Percentiles rank a stretch among this genome's conserved stretches.
These are phyloP conservation scores for Dichomitus squalens DNA, from an alignment of 1,284 basidiomycete genomes.

Conservation along the genomic window DNA sequence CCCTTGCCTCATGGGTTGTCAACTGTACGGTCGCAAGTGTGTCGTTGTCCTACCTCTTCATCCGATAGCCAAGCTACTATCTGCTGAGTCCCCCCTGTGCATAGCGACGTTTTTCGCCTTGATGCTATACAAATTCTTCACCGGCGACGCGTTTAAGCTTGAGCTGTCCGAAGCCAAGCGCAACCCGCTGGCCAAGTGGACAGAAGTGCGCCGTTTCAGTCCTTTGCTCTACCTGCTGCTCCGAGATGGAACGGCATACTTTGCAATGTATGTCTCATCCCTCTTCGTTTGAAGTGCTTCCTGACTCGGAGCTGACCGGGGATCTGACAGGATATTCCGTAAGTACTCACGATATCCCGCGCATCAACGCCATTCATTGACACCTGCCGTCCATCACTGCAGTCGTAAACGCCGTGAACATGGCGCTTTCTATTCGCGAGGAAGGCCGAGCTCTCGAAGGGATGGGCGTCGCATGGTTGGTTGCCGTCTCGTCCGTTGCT, in stretches of 20 bases:
- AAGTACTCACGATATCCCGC: not conserved
- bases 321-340: slow-evolving; percentile 3
- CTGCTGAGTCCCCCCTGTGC: not conserved
- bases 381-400: not conserved
- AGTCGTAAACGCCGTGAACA: slow-evolving; percentile 5
- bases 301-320: too few species aligned
- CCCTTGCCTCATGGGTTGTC: slow-evolving; percentile 3
- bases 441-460: slow-evolving; percentile 8
- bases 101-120: not conserved
- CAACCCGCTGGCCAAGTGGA: slow-evolving; percentile 4
- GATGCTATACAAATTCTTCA: slow-evolving; percentile 9
- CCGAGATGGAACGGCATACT: slow-evolving; percentile 4
- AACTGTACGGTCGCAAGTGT: slow-evolving; percentile 5
- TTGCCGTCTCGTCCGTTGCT: slow-evolving; percentile 6
- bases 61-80: not conserved
- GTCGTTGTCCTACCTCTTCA: not conserved
- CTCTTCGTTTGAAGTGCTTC: not conserved
- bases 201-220: slow-evolving; percentile 4
- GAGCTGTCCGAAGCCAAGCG: not conserved
- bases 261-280: not conserved
- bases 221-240: slow-evolving; percentile 6
- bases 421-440: slow-evolving; percentile 1
- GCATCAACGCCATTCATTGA: not conserved
- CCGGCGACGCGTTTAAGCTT: slow-evolving; percentile 5
- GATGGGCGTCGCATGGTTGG: slow-evolving; percentile 7